phyloP scores from a whole-genome alignment of 2,329 filamentous ascomycete genomes.

The Stagonosporopsis vannaccii region DNA sequence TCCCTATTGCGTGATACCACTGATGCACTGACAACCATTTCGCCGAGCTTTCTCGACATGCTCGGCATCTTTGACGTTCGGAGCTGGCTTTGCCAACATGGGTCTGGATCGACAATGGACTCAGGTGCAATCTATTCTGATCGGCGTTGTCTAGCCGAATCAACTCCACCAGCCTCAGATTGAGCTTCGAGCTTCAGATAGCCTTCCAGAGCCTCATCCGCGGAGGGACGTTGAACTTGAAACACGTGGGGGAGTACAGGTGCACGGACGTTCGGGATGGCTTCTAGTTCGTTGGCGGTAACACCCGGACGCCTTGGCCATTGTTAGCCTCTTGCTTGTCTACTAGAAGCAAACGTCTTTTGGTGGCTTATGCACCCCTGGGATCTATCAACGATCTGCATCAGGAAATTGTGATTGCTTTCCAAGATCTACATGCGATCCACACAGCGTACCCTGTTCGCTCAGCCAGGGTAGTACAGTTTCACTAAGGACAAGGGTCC shows the following conservation, averaged over 20 bases:
- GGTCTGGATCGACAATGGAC: neutral
- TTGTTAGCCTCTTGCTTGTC: constrained; percentile 4
- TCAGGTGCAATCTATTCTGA: neutral
- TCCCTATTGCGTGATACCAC: neutral
- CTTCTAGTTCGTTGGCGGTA: constrained; percentile 7
- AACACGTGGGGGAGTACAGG: constrained; percentile 10
- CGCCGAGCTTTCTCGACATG: neutral
- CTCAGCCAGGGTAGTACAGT: constrained; percentile 14
- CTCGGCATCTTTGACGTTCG: neutral
- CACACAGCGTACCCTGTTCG: neutral
- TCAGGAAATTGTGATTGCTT: constrained; percentile 7
- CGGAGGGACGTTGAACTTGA: neutral
- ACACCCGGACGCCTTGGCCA: constrained; percentile 7
- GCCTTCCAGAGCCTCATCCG: constrained; percentile 4
- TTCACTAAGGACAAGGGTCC: neutral
- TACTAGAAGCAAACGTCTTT: constrained; percentile 2
- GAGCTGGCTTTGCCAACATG: neutral
- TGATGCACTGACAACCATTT: neutral
- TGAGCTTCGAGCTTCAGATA: neutral
- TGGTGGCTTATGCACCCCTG: constrained; percentile 11
- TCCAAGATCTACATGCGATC: neutral
- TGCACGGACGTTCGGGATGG: constrained; percentile 4
- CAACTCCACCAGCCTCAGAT: neutral
- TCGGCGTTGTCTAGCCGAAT: constrained; percentile 3
- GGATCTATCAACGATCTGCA: constrained; percentile 7